Conservation (phyloP, 2,329 filamentous ascomycete genomes). For the Dactylonectria estremocensis region DNA sequence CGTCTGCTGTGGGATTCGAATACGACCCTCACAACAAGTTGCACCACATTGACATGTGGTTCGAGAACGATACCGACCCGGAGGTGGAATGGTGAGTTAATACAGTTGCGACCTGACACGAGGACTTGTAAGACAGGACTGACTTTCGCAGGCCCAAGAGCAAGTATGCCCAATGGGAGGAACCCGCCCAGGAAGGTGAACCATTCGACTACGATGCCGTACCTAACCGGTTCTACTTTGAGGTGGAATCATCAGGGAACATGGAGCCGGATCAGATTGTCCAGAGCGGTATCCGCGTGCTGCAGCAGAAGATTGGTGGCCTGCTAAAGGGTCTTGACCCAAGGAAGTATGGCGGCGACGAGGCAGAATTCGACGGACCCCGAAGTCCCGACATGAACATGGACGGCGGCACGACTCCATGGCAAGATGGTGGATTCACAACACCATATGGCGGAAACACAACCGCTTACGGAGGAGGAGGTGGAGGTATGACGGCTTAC, state of each 20-base stretch:
- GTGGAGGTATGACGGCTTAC: conserved; percentile 75
- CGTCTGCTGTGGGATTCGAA: conserved; percentile 93
- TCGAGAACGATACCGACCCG: conserved; percentile 81
- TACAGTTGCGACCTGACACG: no score
- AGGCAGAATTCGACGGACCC: conserved; percentile 73
- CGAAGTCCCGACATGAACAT: conserved; percentile 77
- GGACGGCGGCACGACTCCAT: conserved; percentile 69
- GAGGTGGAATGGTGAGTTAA: conserved; percentile 84
- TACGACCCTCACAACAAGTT: conserved; percentile 99
- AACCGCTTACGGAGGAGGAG: conserved; percentile 75
- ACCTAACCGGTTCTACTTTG: conserved; percentile 90
- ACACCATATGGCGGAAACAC: conserved; percentile 77
- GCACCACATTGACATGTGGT: conserved; percentile 94
- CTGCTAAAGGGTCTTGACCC: conserved; percentile 75
- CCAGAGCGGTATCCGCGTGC: conserved; percentile 86
- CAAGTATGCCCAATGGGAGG: conserved; percentile 85
- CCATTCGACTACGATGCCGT: conserved; percentile 92
- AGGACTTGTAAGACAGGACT: not conserved
- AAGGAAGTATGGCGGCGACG: conserved; percentile 66
- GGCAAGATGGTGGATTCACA: conserved; percentile 77
- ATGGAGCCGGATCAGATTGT: conserved; percentile 93
- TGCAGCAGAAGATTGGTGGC: conserved; percentile 91
- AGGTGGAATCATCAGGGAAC: conserved; percentile 90
- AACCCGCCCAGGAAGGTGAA: conserved; percentile 84
- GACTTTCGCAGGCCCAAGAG: conserved; percentile 77